Base-by-base conservation (phyloP, 306 rosid genomes). In the Cicer bijugum region DNA sequence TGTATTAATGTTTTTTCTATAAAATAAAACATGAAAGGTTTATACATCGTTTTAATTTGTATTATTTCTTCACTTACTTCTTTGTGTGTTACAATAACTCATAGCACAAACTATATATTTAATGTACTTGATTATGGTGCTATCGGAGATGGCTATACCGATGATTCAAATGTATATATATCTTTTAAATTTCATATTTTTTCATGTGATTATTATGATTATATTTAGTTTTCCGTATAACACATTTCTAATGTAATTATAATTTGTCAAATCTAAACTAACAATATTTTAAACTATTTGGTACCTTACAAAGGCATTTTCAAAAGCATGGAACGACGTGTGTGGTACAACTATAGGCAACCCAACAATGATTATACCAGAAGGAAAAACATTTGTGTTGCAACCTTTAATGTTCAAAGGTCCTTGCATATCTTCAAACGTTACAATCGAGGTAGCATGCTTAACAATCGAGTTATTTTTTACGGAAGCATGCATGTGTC, bases 41-140 rank as follows among this genome's bases (percentile, higher is more conserved):
- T 46, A 46, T 12, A 4, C 4, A 11, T 46, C n/a, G 0, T 46
- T 46, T 46, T 46, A 46, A 46, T 6, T 1, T 6, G 12, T 46
- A 7, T 46, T 12, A 12, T 12, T 46, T 12, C 15, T 72, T 75
- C 72, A 45, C 47, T 65, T 6, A 8, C 1, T 28, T 28, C 74
- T 4, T 51, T 59, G 28, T 55, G 56, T 51, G 67, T 60, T 51
- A 33, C 47, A 48, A 40, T 15, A 9, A 5, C 6, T 0, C 8
- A 9, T 35, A 15, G 12, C 14, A 10, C 9, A 10, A 62, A 14
- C 23, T 17, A 12, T n/a, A 74, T 0, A 8, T 83, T 81, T 63
- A 71, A 77, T 64, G 92, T 85, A 4, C 1, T 67, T 23, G 15
- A 62, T 7, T 88, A 76, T 77, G 91, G 88, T 38, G 89, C 89